phyloP scores from a whole-genome alignment of 2,329 filamentous ascomycete genomes.

The Colletotrichum nymphaeae region DNA sequence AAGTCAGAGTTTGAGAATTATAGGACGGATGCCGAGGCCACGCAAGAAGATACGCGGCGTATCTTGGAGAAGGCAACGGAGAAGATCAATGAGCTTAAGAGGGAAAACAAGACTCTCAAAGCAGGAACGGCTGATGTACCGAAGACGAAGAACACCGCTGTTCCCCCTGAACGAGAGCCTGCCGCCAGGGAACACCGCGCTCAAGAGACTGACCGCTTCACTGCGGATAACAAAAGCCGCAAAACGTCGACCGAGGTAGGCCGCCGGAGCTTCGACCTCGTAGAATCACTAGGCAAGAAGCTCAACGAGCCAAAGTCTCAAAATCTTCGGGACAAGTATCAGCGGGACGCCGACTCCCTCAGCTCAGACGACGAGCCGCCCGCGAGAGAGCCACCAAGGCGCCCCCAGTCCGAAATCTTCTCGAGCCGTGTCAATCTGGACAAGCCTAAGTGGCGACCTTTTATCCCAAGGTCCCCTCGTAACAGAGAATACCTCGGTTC shows the following conservation, averaged over 20 bases:
- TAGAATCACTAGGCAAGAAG: slow-evolving; percentile 35
- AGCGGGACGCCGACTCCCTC: slow-evolving; percentile 41
- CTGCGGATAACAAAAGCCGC: slow-evolving; percentile 30
- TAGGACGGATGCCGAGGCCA: slow-evolving; percentile 63
- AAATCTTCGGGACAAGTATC: slow-evolving; percentile 49
- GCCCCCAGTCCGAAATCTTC: slow-evolving; percentile 29
- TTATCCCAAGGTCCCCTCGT: slow-evolving; percentile 53
- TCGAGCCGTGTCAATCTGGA: slow-evolving; percentile 39
- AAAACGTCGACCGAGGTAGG: slow-evolving; percentile 3
- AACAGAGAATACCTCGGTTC: slow-evolving; percentile 51
- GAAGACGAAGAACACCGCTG: slow-evolving; percentile 11
- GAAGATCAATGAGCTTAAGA: slow-evolving; percentile 67
- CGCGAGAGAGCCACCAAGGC: neutral
- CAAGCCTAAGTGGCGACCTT: slow-evolving; percentile 53
- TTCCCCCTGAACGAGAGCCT: slow-evolving; percentile 12
- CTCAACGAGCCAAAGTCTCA: slow-evolving; percentile 39
- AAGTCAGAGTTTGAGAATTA: slow-evolving; percentile 65
- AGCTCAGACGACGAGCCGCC: slow-evolving; percentile 28
- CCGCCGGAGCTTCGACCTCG: slow-evolving; percentile 43
- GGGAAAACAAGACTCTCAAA: slow-evolving; percentile 61
- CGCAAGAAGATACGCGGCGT: slow-evolving; percentile 65
- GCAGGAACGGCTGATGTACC: slow-evolving; percentile 34
- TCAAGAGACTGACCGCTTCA: slow-evolving; percentile 10
- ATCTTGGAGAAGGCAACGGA: slow-evolving; percentile 67
- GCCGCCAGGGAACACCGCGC: slow-evolving; percentile 1